Evolutionary conservation across 768 basidiomycete species (phyloP), one percentile per base, ranked within the genome.

Genomic region (Amanita rimosa): DNA sequence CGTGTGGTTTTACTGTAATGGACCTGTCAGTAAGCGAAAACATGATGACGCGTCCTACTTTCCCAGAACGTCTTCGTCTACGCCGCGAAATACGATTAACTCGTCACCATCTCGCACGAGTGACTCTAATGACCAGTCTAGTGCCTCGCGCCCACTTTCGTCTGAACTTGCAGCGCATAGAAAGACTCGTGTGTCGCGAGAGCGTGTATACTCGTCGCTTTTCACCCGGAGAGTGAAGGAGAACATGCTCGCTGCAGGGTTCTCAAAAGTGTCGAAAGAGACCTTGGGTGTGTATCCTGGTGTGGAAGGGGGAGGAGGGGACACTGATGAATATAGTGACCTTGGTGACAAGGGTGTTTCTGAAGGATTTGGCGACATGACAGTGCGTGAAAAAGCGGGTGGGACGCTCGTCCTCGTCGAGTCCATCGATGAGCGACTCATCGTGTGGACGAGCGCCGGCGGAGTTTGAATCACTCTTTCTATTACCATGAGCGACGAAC

Each of bases 61-160:
- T 90, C 89, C 84, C 22, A 90, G 66, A 29, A 84, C 86, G 31
- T 92, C 93, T 52, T 86, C 78, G 53, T 95, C 92, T 11, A 95
- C 78, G 0, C 95, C 95, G 33, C 95, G 71, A 50, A 89, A 87
- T 7, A 97, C 85, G 49, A 99, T 81, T 17, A 98, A 67, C 65
- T 98, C 95, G 61, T 98, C 95, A 1, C 89, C 88, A 49, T 89
- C 85, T 62, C 88, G 84, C 6, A 84, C 79, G 9, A 99, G 72
- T 29, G 76, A 74, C 56, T 90, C 86, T 24, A 97, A 72, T n/a
- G 79, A 72, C 95, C 95, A 99, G 49, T 96, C 90, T 6, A 98
- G 68, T 0, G 95, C 94, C 57, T 92, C 81, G 5, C 73, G 66
- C 0, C 94, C 94, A 51, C 85, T 88, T 66, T 95, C 93, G 57